phyloP scores from a whole-genome alignment of 768 basidiomycete species.

The Collybia sordida region DNA sequence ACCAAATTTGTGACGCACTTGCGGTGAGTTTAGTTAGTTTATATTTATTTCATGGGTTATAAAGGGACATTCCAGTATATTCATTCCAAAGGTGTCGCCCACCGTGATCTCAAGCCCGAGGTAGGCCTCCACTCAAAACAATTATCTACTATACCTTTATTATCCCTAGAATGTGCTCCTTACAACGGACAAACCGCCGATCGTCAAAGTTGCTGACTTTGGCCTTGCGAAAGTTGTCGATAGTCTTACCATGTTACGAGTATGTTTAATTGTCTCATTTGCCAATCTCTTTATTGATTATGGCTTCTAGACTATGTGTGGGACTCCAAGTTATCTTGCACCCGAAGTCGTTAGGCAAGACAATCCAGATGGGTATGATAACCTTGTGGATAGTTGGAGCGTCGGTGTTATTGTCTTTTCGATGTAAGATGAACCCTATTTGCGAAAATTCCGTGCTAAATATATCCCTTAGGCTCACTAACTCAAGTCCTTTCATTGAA shows the following conservation, averaged over 20 bases:
- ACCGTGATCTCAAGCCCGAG: constrained; percentile 94
- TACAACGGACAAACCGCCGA: constrained; percentile 66
- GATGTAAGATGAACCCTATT: constrained; percentile 48
- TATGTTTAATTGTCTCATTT: constrained; percentile 29
- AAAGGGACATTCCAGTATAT: constrained; percentile 45
- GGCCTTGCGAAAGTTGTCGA: constrained; percentile 93
- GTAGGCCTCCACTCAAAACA: constrained; percentile 33
- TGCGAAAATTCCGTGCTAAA: constrained; percentile 7
- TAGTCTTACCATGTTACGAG: constrained; percentile 72
- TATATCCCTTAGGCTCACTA: constrained; percentile 58
- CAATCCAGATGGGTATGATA: constrained; percentile 73
- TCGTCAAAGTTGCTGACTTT: constrained; percentile 92
- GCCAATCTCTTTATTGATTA: not conserved
- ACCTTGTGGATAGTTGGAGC: constrained; percentile 94
- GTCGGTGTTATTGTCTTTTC: constrained; percentile 93
- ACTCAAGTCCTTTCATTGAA: constrained; percentile 79
- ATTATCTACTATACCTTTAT: not conserved
- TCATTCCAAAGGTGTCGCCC: constrained; percentile 75
- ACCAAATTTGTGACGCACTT: constrained; percentile 81
- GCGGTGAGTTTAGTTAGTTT: constrained; percentile 41
- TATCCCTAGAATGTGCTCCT: constrained; percentile 71
- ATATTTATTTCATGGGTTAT: not conserved
- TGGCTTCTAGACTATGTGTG: constrained; percentile 79
- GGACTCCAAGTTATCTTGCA: constrained; percentile 92
- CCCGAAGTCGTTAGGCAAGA: constrained; percentile 83